Base-by-base conservation (phyloP, 805 yeast species). In the Diddensiella transvaalensis region DNA sequence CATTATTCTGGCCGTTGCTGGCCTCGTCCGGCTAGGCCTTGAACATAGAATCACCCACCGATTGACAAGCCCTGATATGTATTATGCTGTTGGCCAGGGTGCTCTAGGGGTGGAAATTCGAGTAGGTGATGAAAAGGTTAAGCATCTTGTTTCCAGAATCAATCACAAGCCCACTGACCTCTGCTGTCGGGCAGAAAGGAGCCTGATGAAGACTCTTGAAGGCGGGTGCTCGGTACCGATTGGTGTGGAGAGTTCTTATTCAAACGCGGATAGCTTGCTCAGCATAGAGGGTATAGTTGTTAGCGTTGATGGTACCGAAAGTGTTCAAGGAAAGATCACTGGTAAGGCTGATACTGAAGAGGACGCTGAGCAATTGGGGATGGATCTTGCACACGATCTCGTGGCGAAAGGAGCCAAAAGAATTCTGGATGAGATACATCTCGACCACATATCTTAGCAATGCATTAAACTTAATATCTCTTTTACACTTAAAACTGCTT, bases 171-270 rank as follows among this genome's bases (percentile, higher is more conserved):
- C 79, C 3, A 76, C 95, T 2, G 77, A 89, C 1, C 68, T 81
- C 51, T 76, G 95, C 57, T 90, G 98, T 66, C 66, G 80, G 4
- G 95, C 96, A 2, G 99, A 93, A 68, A 77, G 99, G 59, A 74
- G 91, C 4, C 70, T 93, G 53, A 79, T 93, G 87, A 77, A 91
- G 66, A 75, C 85, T 21, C 75, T 93, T 51, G 98, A 93, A 70
- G 99, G 98, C 52, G 99, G 99, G 5, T 93, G 99, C 68, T 87
- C 96, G 1, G 97, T 93, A 15, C 99, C 99, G 4, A 86, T 93
- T 55, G 99, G 99, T 45, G 96, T 88, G 23, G 77, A 80, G 54
- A 74, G 89, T n/a, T 55, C 60, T 5, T 85, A 68, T 50, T 69
- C 76, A 55, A 66, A 76, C 46, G 68, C 65, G 18, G 72, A 80